These are phyloP conservation scores for Dactylellina drechsleri DNA, from an alignment of 2,329 filamentous ascomycete genomes.

Conservation along the genomic window DNA sequence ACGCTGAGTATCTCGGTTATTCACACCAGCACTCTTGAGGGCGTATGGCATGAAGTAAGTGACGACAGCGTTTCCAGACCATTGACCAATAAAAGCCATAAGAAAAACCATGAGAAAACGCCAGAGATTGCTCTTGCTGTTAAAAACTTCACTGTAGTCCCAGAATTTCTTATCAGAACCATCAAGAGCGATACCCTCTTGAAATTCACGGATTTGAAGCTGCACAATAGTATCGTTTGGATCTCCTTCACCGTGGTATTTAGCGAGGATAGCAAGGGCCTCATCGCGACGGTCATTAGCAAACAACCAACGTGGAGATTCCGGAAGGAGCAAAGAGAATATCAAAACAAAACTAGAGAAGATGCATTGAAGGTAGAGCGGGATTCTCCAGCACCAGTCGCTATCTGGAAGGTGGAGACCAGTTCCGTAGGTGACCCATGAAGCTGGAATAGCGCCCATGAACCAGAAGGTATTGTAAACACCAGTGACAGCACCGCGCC, in stretches of 20 bases:
- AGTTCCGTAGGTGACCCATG: constrained; percentile 65
- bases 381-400: constrained; percentile 66
- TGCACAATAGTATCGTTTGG: constrained; percentile 66
- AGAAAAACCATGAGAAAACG: constrained; percentile 67
- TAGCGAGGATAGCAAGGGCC: constrained; percentile 63
- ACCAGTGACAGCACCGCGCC: constrained; percentile 65
- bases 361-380: constrained; percentile 65
- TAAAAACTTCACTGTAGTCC: constrained; percentile 68
- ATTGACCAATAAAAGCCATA: constrained; percentile 70
- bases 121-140: constrained; percentile 68
- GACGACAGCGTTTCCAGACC: constrained; percentile 67
- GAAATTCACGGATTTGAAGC: constrained; percentile 65
- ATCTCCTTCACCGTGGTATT: constrained; percentile 64
- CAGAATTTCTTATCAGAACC: constrained; percentile 65
- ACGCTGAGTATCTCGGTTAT: constrained; percentile 65
- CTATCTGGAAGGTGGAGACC: constrained; percentile 63
- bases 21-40: constrained; percentile 67
- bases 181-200: constrained; percentile 65
- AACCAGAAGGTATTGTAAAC: constrained; percentile 66
- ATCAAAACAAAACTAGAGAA: constrained; percentile 65
- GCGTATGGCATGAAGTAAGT: constrained; percentile 69
- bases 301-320: constrained; percentile 63
- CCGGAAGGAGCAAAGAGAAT: constrained; percentile 62
- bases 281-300: constrained; percentile 65
- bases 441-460: constrained; percentile 64